phyloP scores from a whole-genome alignment of 2,329 filamentous ascomycete genomes.

The Fusarium equiseti region DNA sequence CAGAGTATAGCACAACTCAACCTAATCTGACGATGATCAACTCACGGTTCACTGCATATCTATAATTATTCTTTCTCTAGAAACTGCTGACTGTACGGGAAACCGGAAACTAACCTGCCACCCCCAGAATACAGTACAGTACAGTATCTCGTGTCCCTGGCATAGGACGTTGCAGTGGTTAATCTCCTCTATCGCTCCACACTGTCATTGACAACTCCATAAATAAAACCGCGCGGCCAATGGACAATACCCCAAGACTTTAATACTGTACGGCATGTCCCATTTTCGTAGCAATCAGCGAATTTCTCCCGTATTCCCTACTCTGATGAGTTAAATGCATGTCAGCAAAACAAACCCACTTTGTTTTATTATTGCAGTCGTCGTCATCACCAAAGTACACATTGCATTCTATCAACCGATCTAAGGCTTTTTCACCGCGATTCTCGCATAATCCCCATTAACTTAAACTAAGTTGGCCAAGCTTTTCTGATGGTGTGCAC shows the following conservation, averaged over 20 bases:
- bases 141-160: conserved; percentile 16
- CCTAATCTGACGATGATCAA: not conserved
- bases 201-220: conserved; percentile 27
- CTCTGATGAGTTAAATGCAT: conserved; percentile 6
- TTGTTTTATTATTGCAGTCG: conserved; percentile 22
- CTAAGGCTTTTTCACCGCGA: not conserved
- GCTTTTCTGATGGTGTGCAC: conserved; percentile 14
- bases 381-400: conserved; percentile 26
- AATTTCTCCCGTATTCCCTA: not conserved
- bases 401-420: not conserved
- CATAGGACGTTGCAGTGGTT: conserved; percentile 29
- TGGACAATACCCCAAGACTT: not conserved
- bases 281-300: not conserved
- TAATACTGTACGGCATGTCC: conserved; percentile 13
- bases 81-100: conserved; percentile 1
- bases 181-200: conserved; percentile 37
- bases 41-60: conserved; percentile 14
- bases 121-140: not conserved
- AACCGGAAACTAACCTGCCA: not conserved
- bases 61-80: conserved; percentile 2
- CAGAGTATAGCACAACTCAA: not conserved
- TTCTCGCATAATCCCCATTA: not conserved
- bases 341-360: conserved; percentile 16
- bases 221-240: conserved; percentile 33
- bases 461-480: not conserved